Base-by-base conservation (phyloP, 2,329 filamentous ascomycete species). In the Phaeophleospora eucalypticola region DNA sequence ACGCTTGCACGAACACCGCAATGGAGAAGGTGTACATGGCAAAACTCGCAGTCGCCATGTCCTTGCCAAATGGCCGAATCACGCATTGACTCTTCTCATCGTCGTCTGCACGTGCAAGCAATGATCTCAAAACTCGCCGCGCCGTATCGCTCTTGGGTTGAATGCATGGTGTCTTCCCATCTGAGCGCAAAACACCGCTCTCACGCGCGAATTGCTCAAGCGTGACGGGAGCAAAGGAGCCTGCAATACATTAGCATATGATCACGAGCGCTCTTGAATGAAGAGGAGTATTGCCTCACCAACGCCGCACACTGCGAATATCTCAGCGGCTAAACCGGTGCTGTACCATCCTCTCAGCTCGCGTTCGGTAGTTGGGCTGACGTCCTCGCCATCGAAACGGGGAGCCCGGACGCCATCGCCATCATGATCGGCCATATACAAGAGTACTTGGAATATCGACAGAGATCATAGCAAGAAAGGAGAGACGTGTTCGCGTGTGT, bases 21-120 rank as follows among this genome's bases (percentile, higher is more conserved):
- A 90, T 71, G 38, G 88, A 93, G 66, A 95, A 95, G 0, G 89
- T 95, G 67, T 96, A 96, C 86, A 96, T 89, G 58, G 88, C 89
- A 66, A 95, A 95, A 66, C 87, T 94, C 19, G 89, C 87, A 1
- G 89, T 95, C 65, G 94, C 95, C 67, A 96, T 83, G 53, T 90
- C 82, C 48, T 83, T 70, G 1, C 89, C 89, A 29, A 94, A 70
- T 6, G 95, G 75, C 49, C 82, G 81, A 39, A 96, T 79, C 53
- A 96, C 74, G 63, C 90, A 97, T 62, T 90, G 87, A 33, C 77
- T 76, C 18, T 75, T 72, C 32, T 56, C 54, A 56, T 74, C 54
- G 57, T 66, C 58, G 42, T 62, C 58, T 54, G 63, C 46, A 39
- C 56, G 52, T 17, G 45, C 43, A 43, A 41, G n/a, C 19, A 14